Evolutionary conservation across 768 basidiomycete species (phyloP), one percentile per base, ranked within the genome.

Genomic region (Lepiota brunneoincarnata): DNA sequence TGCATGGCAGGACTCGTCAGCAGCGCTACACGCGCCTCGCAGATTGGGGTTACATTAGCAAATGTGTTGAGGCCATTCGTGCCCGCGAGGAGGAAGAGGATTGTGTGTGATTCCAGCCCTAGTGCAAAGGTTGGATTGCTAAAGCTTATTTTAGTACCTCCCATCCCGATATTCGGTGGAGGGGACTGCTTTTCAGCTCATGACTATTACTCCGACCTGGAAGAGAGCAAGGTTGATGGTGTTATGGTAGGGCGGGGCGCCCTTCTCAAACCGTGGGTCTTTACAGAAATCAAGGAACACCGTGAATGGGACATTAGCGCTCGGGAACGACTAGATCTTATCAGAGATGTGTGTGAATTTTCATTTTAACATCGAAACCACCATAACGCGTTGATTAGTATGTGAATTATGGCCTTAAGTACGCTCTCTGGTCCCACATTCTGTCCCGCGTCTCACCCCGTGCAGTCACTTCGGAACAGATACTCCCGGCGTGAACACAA

Each of bases 201-300:
- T 54, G 87, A 82, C 54, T 95, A 95, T 67, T 90, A 89, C 82
- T 70, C 80, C 14, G 82, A 82, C 41, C 79, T 94, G 26, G 84
- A 92, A 40, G 67, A 73, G n/a, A 84, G 81, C 23, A 92, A 92
- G 4, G 93, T 97, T 0, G 95, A 98, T 64, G 94, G 95, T 4
- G 77, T 98, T 40, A 98, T 99, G 97, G 80, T 98, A 34, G 97
- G 86, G 1, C 78, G 97, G 18, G 97, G 97, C 0, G 96, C 94
- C 0, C 73, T 98, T 45, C 97, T 98, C 69, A 99, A 99, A 69
- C 91, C 92, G 0, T 93, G 91, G 90, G 86, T 95, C 49, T 96
- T 95, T 69, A 96, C 93, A 0, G 97, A 99, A 69, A 83, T 98
- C 64, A 89, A 93, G 66, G 97, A 98, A 64, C 78, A 74, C 18